phyloP scores from a whole-genome alignment of 305 asterid genomes.

The Fraxinus platypoda region DNA sequence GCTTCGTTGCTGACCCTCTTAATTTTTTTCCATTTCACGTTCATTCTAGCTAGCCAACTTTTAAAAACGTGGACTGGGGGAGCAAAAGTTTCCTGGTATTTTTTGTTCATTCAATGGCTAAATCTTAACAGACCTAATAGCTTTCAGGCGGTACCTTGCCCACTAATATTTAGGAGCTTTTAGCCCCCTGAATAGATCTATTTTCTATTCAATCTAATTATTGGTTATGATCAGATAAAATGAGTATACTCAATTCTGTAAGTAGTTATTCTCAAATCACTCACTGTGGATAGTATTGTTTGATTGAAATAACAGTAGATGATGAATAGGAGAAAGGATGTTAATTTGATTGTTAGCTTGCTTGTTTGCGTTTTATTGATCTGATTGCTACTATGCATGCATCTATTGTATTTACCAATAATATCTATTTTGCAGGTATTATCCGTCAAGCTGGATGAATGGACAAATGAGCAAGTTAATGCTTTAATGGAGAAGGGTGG shows the following conservation, averaged over 20 bases:
- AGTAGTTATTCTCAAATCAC: not conserved
- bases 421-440: slow-evolving; percentile 34
- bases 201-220: not conserved
- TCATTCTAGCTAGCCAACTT: not conserved
- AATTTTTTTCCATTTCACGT: not conserved
- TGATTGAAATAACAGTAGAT: not conserved
- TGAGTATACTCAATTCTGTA: not conserved
- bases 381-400: not conserved
- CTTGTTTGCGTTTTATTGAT: not conserved
- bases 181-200: not conserved
- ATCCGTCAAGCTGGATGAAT: slow-evolving; percentile 55
- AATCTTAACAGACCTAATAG: not conserved
- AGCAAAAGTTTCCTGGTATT: not conserved
- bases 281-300: not conserved
- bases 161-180: not conserved
- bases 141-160: not conserved
- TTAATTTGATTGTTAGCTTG: not conserved
- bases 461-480: slow-evolving; percentile 59
- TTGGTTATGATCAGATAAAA: not conserved
- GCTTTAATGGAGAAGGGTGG: slow-evolving; percentile 48
- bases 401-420: not conserved
- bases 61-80: not conserved
- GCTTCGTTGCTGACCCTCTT: not conserved
- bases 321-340: not conserved
- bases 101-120: not conserved